These are phyloP conservation scores for Daedaleopsis sinensis DNA, from an alignment of 768 basidiomycete species.

Conservation along the genomic window DNA sequence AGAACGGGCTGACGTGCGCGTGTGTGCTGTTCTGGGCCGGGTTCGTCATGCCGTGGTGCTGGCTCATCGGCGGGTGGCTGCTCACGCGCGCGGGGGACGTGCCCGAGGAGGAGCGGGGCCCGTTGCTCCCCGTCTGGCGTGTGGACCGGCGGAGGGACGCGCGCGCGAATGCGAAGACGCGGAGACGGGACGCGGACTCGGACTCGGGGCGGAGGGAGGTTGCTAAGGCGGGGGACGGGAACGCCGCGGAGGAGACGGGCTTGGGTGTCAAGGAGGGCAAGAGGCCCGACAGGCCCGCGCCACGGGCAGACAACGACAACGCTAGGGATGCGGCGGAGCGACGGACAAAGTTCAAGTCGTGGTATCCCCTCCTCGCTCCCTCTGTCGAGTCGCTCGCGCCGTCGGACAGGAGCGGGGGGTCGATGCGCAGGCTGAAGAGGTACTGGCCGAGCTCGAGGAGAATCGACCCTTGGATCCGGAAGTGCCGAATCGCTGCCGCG, in stretches of 20 bases:
- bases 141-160: constrained; percentile 40
- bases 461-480: constrained; percentile 42
- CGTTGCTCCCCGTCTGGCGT: constrained; percentile 32
- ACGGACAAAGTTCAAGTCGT: constrained; percentile 37
- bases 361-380: constrained; percentile 59
- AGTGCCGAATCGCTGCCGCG: constrained; percentile 63
- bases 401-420: constrained; percentile 9
- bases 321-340: neutral
- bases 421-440: constrained; percentile 23
- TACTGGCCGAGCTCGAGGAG: constrained; percentile 18
- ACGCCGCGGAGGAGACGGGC: too few species aligned
- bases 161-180: constrained; percentile 41
- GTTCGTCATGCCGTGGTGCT: constrained; percentile 72
- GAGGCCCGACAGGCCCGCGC: neutral
- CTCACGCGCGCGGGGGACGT: constrained; percentile 43
- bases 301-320: neutral
- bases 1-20: constrained; percentile 19
- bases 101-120: constrained; percentile 36
- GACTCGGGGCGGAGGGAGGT: constrained; percentile 13
- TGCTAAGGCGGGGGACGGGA: constrained; percentile 41
- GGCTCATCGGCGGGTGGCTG: constrained; percentile 80
- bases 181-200: constrained; percentile 16
- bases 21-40: constrained; percentile 74
- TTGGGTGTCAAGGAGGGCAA: too few species aligned
- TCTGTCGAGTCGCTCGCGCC: constrained; percentile 40